Percentiles rank a stretch among this genome's conserved stretches.
These are phyloP conservation scores for Blastocystis sp. DNA, from an alignment of 352 stramenopile species.

Conservation along the genomic window DNA sequence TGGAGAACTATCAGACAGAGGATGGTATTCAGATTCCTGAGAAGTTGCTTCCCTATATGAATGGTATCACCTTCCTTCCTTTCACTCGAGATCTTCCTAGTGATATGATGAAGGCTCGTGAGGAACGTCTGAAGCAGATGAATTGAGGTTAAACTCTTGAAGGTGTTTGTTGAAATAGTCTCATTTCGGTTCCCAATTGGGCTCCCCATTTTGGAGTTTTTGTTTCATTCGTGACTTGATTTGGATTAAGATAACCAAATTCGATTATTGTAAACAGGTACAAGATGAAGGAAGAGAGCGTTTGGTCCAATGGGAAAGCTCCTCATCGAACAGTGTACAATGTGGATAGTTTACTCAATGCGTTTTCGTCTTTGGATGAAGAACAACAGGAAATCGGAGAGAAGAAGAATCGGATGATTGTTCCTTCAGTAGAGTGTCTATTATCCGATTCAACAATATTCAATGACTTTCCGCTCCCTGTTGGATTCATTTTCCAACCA, in stretches of 20 bases:
- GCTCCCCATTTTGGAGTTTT: too few relatives aligned
- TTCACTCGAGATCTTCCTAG: slow-evolving; percentile 65
- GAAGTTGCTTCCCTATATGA: slow-evolving; percentile 93
- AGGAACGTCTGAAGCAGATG: slow-evolving; percentile 8
- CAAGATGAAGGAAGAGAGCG: background rate
- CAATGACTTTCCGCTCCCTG: background rate
- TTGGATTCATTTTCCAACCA: background rate
- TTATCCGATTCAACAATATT: slow-evolving; percentile 12
- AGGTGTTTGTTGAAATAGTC: too few relatives aligned
- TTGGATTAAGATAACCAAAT: too few relatives aligned
- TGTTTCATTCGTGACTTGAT: too few relatives aligned
- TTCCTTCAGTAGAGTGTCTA: background rate
- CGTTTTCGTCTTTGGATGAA: slow-evolving; percentile 2
- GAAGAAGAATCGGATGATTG: background rate
- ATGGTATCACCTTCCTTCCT: slow-evolving; percentile 91
- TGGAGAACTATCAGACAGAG: slow-evolving; percentile 90
- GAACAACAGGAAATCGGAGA: background rate
- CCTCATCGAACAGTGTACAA: background rate
- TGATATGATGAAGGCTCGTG: slow-evolving; percentile 14
- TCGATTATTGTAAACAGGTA: too few relatives aligned
- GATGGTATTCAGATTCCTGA: slow-evolving; percentile 77
- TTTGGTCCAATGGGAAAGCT: background rate
- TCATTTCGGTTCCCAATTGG: too few relatives aligned
- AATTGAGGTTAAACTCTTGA: too few relatives aligned
- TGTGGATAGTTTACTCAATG: background rate